Conservation (phyloP, 345 rosid genomes). For the Jatropha curcas region DNA sequence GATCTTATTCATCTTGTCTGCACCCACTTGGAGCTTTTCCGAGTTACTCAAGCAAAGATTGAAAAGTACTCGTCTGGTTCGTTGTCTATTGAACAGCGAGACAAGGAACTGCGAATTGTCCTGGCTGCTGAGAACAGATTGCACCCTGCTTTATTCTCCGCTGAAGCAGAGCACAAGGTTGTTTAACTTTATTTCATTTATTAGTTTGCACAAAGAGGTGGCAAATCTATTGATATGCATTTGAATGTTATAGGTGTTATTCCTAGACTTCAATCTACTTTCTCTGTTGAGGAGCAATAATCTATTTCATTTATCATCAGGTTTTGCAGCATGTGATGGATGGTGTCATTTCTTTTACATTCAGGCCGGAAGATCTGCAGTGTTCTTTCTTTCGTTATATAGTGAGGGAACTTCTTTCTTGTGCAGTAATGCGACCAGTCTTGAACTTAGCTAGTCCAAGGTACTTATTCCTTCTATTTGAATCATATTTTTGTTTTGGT, state of each 20-base stretch:
- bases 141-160: slow-evolving; percentile 94
- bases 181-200: slow-evolving; percentile 23
- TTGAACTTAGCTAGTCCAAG: slow-evolving; percentile 88
- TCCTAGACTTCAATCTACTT: slow-evolving; percentile 15
- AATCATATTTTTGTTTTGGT: background rate
- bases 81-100: slow-evolving; percentile 59
- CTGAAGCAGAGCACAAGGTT: slow-evolving; percentile 97
- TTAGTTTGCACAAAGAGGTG: background rate
- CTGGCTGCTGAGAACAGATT: slow-evolving; percentile 77
- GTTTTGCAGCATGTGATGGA: slow-evolving; percentile 91
- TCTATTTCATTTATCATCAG: slow-evolving; percentile 43
- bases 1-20: slow-evolving; percentile 76
- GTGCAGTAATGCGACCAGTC: slow-evolving; percentile 92
- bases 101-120: slow-evolving; percentile 59
- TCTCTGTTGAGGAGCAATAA: slow-evolving; percentile 3
- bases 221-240: slow-evolving; percentile 1
- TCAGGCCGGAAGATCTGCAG: slow-evolving; percentile 83
- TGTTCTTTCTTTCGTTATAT: slow-evolving; percentile 76
- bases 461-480: slow-evolving; percentile 37
- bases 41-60: slow-evolving; percentile 68
- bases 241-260: background rate
- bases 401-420: slow-evolving; percentile 91
- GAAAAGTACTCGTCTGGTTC: slow-evolving; percentile 46
- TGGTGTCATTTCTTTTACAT: slow-evolving; percentile 74
- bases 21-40: slow-evolving; percentile 82